A percentile compares a stretch with the other conserved stretches of the same genome.
These are phyloP conservation scores for Xylaria venustula DNA, from an alignment of 495 filamentous ascomycete genomes.

Conservation along the genomic window DNA sequence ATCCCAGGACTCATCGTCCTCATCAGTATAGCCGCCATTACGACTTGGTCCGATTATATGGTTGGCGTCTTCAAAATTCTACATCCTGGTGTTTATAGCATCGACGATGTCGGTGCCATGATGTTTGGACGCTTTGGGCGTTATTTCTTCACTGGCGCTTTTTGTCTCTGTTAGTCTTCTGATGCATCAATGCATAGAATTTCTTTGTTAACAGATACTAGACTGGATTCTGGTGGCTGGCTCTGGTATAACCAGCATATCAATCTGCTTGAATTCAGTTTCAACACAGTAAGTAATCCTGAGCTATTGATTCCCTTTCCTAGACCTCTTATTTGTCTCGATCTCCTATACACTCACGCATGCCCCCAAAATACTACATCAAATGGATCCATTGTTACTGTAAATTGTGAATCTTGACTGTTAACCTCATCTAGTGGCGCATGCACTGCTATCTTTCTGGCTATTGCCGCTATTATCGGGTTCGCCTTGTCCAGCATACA, in stretches of 20 bases:
- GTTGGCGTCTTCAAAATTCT: not conserved
- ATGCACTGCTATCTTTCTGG: conserved; percentile 44
- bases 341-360: too few relatives aligned
- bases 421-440: conserved; percentile 14
- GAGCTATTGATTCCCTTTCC: too few relatives aligned
- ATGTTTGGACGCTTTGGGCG: not conserved
- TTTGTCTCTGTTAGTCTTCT: not conserved
- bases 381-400: too few relatives aligned
- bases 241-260: conserved; percentile 50
- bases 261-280: conserved; percentile 48
- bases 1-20: not conserved
- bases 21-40: not conserved
- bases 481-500: conserved; percentile 45
- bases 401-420: too few relatives aligned
- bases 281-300: conserved; percentile 30
- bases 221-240: conserved; percentile 46
- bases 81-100: not conserved
- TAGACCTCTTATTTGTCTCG: too few relatives aligned
- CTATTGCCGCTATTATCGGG: conserved; percentile 36
- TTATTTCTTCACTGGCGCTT: not conserved
- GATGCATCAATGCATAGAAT: not conserved
- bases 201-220: conserved; percentile 16
- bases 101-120: not conserved
- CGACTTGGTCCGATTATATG: not conserved
- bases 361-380: too few relatives aligned